Conservation (phyloP, 1,284 basidiomycete genomes). For the Pascua sp. region DNA sequence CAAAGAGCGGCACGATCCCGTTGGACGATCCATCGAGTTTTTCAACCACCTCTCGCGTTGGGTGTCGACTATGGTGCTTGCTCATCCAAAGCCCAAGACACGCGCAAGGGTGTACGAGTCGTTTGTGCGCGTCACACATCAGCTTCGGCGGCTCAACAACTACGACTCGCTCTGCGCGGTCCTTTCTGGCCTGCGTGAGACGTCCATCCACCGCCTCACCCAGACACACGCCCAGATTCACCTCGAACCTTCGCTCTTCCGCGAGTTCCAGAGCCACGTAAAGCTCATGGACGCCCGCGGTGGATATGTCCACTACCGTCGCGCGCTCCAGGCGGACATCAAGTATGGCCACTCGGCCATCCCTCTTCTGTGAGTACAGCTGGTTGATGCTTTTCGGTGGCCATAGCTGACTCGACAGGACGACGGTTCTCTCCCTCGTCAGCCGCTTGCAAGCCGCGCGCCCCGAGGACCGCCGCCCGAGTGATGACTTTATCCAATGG, state of each 20-base stretch:
- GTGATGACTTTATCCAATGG: constrained; percentile 39
- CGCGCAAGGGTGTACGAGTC: constrained; percentile 46
- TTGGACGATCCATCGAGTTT: constrained; percentile 40
- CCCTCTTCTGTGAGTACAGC: constrained; percentile 40
- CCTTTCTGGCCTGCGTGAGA: constrained; percentile 45
- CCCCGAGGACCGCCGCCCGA: constrained; percentile 30
- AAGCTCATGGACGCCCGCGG: constrained; percentile 45
- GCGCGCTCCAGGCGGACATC: constrained; percentile 39
- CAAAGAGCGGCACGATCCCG: constrained; percentile 41
- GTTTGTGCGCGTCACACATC: constrained; percentile 42
- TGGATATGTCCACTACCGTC: constrained; percentile 40
- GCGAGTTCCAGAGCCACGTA: constrained; percentile 39
- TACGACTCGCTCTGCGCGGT: constrained; percentile 48
- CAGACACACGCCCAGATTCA: constrained; percentile 37
- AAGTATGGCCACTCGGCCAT: constrained; percentile 39
- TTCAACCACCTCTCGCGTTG: constrained; percentile 49
- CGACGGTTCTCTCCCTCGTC: constrained; percentile 32
- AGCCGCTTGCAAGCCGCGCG: constrained; percentile 35
- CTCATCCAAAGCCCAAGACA: constrained; percentile 43
- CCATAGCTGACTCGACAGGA: constrained; percentile 13
- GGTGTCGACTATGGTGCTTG: constrained; percentile 47
- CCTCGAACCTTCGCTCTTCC: constrained; percentile 20
- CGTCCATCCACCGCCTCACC: constrained; percentile 42
- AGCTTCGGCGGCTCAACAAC: constrained; percentile 48
- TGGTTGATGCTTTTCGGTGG: too few species aligned